Percentiles rank a stretch among this genome's conserved stretches.
Conservation (phyloP, 2,329 filamentous ascomycete genomes). For the Microdochium nivale region DNA sequence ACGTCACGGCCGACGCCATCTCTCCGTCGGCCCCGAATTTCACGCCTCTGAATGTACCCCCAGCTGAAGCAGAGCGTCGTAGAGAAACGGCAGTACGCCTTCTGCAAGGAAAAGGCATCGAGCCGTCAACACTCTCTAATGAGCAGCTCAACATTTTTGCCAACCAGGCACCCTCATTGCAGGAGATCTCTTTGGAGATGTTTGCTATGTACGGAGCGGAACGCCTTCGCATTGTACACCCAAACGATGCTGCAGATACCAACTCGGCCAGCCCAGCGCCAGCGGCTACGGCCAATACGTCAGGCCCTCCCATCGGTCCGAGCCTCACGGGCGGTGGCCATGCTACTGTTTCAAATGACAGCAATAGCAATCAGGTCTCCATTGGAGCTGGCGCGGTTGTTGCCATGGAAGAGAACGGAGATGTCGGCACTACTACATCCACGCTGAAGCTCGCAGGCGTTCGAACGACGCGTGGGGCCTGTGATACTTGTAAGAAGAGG, state of each 20-base stretch:
- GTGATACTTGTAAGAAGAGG: slow-evolving; percentile 20
- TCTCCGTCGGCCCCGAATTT: slow-evolving; percentile 17
- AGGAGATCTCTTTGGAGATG: slow-evolving; percentile 46
- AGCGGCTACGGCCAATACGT: slow-evolving; percentile 2
- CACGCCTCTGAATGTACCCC: slow-evolving; percentile 24
- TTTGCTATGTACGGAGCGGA: slow-evolving; percentile 49
- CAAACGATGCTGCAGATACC: slow-evolving; percentile 24
- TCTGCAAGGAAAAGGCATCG: slow-evolving; percentile 36
- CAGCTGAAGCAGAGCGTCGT: slow-evolving; percentile 40
- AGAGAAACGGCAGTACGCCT: slow-evolving; percentile 38
- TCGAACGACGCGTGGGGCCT: slow-evolving; percentile 22
- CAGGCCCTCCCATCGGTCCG: slow-evolving; percentile 8
- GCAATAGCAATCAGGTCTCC: slow-evolving; percentile 8
- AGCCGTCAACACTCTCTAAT: slow-evolving; percentile 39
- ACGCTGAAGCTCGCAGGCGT: slow-evolving; percentile 10
- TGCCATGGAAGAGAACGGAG: slow-evolving; percentile 13
- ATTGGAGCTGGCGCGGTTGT: slow-evolving; percentile 17
- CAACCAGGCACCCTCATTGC: slow-evolving; percentile 48
- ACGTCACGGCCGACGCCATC: not conserved
- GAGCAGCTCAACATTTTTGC: slow-evolving; percentile 53
- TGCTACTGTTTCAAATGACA: slow-evolving; percentile 13
- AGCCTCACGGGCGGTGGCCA: slow-evolving; percentile 16
- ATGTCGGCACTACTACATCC: slow-evolving; percentile 16
- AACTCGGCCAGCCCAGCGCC: slow-evolving; percentile 6
- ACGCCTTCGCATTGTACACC: slow-evolving; percentile 47